phyloP scores from a whole-genome alignment of 208 protist genomes.

The Leishmania braziliensis region DNA sequence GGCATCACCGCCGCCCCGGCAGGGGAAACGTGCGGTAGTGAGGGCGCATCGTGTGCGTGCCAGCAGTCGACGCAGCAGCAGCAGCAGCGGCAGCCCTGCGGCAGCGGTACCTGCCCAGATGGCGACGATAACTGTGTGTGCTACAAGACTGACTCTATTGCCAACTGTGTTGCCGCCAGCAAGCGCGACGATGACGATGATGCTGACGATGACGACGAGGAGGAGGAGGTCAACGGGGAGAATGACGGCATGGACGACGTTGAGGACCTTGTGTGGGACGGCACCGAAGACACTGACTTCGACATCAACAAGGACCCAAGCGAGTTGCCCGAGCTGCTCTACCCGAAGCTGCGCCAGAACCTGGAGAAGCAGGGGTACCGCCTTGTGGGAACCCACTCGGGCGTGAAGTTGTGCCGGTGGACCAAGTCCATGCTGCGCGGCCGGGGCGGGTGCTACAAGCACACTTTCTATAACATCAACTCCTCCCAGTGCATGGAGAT shows the following conservation, averaged over 20 bases:
- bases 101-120: neutral
- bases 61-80: neutral
- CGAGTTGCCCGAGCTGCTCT: constrained; percentile 83
- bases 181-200: constrained; percentile 20
- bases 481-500: constrained; percentile 97
- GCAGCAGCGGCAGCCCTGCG: neutral
- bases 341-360: constrained; percentile 80
- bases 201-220: constrained; percentile 24
- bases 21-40: neutral
- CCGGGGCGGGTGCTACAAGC: constrained; percentile 97
- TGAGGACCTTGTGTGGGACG: constrained; percentile 69
- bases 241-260: constrained; percentile 58
- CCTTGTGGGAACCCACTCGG: constrained; percentile 94
- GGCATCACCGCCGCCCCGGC: neutral
- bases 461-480: constrained; percentile 97
- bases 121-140: neutral
- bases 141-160: neutral
- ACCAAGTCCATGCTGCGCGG: constrained; percentile 97
- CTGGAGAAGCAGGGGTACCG: constrained; percentile 96
- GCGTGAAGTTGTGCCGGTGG: constrained; percentile 98
- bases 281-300: constrained; percentile 38
- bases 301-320: constrained; percentile 29
- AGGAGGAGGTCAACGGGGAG: constrained; percentile 31
- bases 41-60: neutral
- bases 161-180: neutral